Percentiles rank a stretch among this genome's conserved stretches.
Conservation (phyloP, 148 eudicot genomes). For the Silene conica region DNA sequence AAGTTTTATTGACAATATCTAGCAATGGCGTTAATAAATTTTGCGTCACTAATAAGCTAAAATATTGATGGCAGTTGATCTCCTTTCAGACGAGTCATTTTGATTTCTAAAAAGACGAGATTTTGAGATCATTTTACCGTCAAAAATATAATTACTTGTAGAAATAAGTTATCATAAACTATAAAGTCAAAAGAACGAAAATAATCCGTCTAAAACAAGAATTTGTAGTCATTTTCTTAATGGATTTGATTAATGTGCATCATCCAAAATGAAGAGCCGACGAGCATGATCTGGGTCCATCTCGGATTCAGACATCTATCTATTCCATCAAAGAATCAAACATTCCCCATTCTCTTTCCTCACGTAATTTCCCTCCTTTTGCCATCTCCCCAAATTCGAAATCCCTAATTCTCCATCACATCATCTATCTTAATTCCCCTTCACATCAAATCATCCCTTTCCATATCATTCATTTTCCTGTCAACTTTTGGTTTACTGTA, state of each 20-base stretch:
- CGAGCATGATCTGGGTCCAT: not conserved
- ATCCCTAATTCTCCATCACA: not conserved
- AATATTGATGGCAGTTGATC: too few relatives aligned
- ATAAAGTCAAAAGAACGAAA: too few relatives aligned
- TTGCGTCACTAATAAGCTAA: too few relatives aligned
- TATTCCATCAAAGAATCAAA: not conserved
- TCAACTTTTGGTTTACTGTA: not conserved
- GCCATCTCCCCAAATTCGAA: not conserved
- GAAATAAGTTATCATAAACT: too few relatives aligned
- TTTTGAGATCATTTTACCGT: too few relatives aligned
- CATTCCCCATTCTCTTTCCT: constrained; percentile 14
- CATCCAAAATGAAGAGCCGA: not conserved
- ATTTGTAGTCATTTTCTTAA: too few relatives aligned
- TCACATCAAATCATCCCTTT: not conserved
- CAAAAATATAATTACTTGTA: too few relatives aligned
- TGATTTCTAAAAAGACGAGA: too few relatives aligned
- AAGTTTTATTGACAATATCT: too few relatives aligned
- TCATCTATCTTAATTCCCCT: not conserved
- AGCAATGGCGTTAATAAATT: too few relatives aligned
- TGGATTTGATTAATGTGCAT: not conserved
- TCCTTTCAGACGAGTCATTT: too few relatives aligned
- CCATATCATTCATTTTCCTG: not conserved
- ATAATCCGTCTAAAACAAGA: too few relatives aligned
- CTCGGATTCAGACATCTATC: not conserved
- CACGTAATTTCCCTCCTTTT: constrained; percentile 16